Evolutionary conservation across 108 stramenopile genomes (phyloP), one percentile per base, ranked within the genome.

Genomic region (Nitzschia inconspicua): DNA sequence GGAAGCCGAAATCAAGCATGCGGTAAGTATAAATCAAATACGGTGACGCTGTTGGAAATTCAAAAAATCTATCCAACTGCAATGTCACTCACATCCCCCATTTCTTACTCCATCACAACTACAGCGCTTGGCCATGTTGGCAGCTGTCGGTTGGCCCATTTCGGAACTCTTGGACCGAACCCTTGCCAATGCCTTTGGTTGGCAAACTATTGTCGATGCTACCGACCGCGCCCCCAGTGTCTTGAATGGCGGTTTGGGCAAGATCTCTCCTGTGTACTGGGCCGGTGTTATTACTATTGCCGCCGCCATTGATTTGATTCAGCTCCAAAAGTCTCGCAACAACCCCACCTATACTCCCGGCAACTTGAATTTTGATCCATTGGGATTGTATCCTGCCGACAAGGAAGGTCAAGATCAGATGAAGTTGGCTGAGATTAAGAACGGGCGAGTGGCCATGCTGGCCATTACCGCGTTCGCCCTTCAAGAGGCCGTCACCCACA

Each of bases 1-100:
- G 47, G 89, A 91, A 74, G 93, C 93, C 8, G 93, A 95, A 60
- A 65, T 95, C 58, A 95, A 95, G 74, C 93, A 95, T 58, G n/a
- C n/a, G n/a, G n/a, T n/a, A n/a, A n/a, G n/a, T n/a, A n/a, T n/a
- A n/a, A n/a, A n/a, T n/a, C n/a, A n/a, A n/a, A n/a, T n/a, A n/a
- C n/a, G n/a, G n/a, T n/a, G n/a, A n/a, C n/a, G n/a, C n/a, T n/a
- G n/a, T n/a, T n/a, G n/a, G n/a, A n/a, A n/a, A n/a, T n/a, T n/a
- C n/a, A n/a, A n/a, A n/a, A n/a, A n/a, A n/a, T n/a, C n/a, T n/a
- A n/a, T n/a, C n/a, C n/a, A n/a, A n/a, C n/a, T n/a, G n/a, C n/a
- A n/a, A n/a, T n/a, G n/a, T n/a, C n/a, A n/a, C n/a, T n/a, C n/a
- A n/a, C n/a, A n/a, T n/a, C n/a, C n/a, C n/a, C n/a, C n/a, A n/a